Evolutionary conservation across 306 rosid species (phyloP), one percentile per base, ranked within the genome.

Genomic region (Datisca glomerata): DNA sequence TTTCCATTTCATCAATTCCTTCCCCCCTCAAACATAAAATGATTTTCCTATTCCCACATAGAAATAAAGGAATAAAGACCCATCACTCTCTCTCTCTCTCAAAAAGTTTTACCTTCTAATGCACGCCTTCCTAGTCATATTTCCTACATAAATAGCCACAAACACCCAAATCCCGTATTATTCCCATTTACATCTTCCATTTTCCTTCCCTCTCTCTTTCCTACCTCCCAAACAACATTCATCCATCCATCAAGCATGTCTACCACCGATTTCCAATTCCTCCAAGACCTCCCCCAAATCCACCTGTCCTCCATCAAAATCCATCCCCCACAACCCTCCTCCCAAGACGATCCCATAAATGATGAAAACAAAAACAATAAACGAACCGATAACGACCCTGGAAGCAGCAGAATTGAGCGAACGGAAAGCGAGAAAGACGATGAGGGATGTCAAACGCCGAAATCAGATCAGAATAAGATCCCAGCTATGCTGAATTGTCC

Each of bases 401-500:
- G 49, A 24, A 22, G 1, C 44, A 41, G 29, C 24, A 15, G 34
- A 16, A 40, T 53, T 53, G 18, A 18, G 11, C n/a, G 27, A 27
- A 13, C 3, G 19, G 25, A 24, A 2, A 31, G 12, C 2, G 43
- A 38, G 3, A 9, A 37, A 0, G 1, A 11, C 43, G 46, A 1
- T 7, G 58, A 53, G 15, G 49, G 29, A 31, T 53, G 59, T 41
- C 40, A 49, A 3, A 53, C 59, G 41, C 49, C 59, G 8, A 53
- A 40, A 4, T 53, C 59, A 2, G 50, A 18, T 1, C 40, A 53
- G 49, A 28, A 42, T 31, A 53, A 42, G 41, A 53, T 53, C 41
- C 59, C 49, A 31, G 49, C 7, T 6, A 16, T 42, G 13, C 12
- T 8, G 2, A 46, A 21, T 12, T 42, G 49, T 41, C 49, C 59